Conservation (phyloP, 805 yeast species). For the Diddensiella transvaalensis region DNA sequence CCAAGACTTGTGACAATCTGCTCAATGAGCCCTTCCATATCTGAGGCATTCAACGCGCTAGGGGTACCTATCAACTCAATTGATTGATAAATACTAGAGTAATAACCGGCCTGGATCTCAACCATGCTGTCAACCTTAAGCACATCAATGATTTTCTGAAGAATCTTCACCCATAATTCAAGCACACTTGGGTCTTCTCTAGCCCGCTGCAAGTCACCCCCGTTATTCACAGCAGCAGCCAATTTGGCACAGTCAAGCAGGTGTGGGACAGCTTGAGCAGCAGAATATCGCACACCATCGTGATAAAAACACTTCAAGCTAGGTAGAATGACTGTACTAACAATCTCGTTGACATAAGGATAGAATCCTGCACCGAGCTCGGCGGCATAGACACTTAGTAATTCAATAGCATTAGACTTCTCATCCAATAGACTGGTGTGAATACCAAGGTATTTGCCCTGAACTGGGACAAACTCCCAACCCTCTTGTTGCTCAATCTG, state of each 20-base stretch:
- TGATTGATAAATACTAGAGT: conserved; percentile 64
- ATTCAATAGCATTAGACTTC: conserved; percentile 87
- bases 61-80: conserved; percentile 63
- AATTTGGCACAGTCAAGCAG: conserved; percentile 59
- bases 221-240: conserved; percentile 51
- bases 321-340: conserved; percentile 77
- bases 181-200: conserved; percentile 47
- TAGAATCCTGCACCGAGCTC: conserved; percentile 78
- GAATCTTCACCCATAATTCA: conserved; percentile 67
- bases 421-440: conserved; percentile 94
- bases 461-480: conserved; percentile 89
- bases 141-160: conserved; percentile 63
- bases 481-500: conserved; percentile 80
- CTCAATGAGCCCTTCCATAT: conserved; percentile 51
- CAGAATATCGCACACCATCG: conserved; percentile 91
- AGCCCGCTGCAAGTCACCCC: conserved; percentile 39
- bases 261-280: conserved; percentile 79
- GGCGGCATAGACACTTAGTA: conserved; percentile 78
- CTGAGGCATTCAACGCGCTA: conserved; percentile 46
- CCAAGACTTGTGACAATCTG: conserved; percentile 58
- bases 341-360: conserved; percentile 76
- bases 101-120: conserved; percentile 76
- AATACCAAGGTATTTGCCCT: conserved; percentile 91
- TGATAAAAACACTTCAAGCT: conserved; percentile 87
- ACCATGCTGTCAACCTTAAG: conserved; percentile 76